These are phyloP conservation scores for Phyllostachys edulis DNA, from an alignment of 176 grass and related monocot genomes.

Conservation along the genomic window DNA sequence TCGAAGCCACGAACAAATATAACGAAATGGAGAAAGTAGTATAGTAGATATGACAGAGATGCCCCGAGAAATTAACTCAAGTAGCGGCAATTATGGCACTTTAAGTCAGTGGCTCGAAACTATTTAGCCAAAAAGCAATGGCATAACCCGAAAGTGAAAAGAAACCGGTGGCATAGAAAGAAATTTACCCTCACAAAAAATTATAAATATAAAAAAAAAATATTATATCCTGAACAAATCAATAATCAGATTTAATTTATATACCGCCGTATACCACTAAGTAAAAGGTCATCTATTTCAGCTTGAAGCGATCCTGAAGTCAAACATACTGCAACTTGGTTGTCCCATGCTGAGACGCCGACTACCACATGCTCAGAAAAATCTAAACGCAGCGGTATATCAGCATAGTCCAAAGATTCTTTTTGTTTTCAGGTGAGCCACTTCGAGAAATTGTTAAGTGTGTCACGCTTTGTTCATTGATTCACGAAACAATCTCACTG, in stretches of 20 bases:
- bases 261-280: too few relatives aligned
- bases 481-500: background rate
- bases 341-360: background rate
- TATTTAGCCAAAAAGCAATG: too few relatives aligned
- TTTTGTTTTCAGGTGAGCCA: background rate
- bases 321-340: background rate
- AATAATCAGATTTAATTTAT: too few relatives aligned
- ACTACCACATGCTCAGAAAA: background rate
- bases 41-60: background rate
- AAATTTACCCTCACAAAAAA: too few relatives aligned
- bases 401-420: background rate
- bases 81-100: too few relatives aligned
- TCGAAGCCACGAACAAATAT: too few relatives aligned
- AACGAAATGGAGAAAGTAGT: too few relatives aligned
- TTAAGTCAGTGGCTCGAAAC: too few relatives aligned
- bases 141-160: too few relatives aligned
- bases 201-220: too few relatives aligned
- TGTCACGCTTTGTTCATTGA: background rate
- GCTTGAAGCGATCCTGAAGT: background rate
- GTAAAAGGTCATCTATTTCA: conserved; percentile 17
- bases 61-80: background rate
- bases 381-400: background rate
- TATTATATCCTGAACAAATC: too few relatives aligned
- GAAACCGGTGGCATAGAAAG: too few relatives aligned
- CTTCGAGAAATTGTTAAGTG: background rate